Conservation (phyloP, 2,329 filamentous ascomycete genomes). For the Xenoacremonium recifei region DNA sequence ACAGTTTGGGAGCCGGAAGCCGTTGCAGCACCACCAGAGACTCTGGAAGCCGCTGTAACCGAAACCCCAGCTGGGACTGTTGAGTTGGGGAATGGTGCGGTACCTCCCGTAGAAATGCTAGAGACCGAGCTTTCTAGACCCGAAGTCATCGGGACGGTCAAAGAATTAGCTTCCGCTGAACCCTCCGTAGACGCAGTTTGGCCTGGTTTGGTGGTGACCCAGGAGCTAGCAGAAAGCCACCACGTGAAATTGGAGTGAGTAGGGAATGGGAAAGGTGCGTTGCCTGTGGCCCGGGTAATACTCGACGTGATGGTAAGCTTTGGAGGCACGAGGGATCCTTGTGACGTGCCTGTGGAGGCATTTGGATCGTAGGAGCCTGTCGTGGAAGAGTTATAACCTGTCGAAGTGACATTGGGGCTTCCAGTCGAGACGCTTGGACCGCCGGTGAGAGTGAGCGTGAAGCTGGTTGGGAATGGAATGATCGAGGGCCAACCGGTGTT, state of each 20-base stretch:
- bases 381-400: conserved; percentile 11
- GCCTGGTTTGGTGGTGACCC: background rate
- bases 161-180: background rate
- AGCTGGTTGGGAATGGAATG: conserved; percentile 1
- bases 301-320: conserved; percentile 8
- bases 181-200: background rate
- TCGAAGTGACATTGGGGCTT: background rate
- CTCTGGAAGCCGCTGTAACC: conserved; percentile 2
- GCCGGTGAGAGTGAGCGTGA: conserved; percentile 1
- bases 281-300: conserved; percentile 2
- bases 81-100: conserved; percentile 16
- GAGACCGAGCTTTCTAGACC: conserved; percentile 6
- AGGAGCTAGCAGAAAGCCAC: conserved; percentile 7
- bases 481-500: background rate
- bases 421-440: background rate
- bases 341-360: conserved; percentile 3
- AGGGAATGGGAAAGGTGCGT: conserved; percentile 5
- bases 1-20: conserved; percentile 4
- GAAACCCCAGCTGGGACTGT: conserved; percentile 6
- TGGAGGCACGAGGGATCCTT: conserved; percentile 4
- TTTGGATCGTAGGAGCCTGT: conserved; percentile 1
- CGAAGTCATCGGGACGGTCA: too few relatives aligned
- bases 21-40: conserved; percentile 6
- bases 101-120: too few relatives aligned
- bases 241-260: conserved; percentile 5